A percentile compares a stretch with the other conserved stretches of the same genome.
Evolutionary conservation across 106 monocot species (phyloP).

Genomic region (Hemerocallis citrina): DNA sequence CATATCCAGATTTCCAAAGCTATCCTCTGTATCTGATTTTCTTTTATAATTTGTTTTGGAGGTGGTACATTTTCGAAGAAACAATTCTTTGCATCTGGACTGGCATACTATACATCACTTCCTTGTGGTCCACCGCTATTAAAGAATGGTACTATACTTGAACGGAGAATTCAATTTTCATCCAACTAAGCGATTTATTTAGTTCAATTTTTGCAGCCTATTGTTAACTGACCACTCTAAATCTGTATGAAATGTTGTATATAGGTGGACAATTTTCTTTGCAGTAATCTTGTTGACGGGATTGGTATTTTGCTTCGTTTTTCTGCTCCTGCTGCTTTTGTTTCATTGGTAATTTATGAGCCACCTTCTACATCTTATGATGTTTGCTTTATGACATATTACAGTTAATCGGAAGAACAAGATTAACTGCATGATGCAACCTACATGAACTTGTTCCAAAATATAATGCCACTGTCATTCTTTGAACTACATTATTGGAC

Average conservation of each 20-base stretch:
- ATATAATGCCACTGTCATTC: too few relatives aligned
- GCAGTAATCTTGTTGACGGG: slow-evolving; percentile 29
- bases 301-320: slow-evolving; percentile 57
- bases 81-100: slow-evolving; percentile 74
- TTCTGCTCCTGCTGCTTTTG: slow-evolving; percentile 63
- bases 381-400: neutral
- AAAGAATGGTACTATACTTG: slow-evolving; percentile 49
- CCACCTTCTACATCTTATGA: neutral
- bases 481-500: too few relatives aligned
- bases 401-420: neutral
- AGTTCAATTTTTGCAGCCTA: neutral
- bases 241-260: neutral
- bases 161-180: neutral
- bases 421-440: too few relatives aligned
- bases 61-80: slow-evolving; percentile 96
- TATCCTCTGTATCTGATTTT: neutral
- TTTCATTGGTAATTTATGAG: slow-evolving; percentile 65
- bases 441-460: too few relatives aligned
- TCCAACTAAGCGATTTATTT: neutral
- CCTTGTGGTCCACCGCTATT: slow-evolving; percentile 23
- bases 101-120: slow-evolving; percentile 48
- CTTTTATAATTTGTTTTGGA: slow-evolving; percentile 19
- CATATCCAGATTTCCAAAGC: neutral
- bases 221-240: neutral
- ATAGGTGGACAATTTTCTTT: slow-evolving; percentile 74